These are phyloP conservation scores for Leishmania lainsoni DNA, from an alignment of 208 protist genomes.

Conservation along the genomic window DNA sequence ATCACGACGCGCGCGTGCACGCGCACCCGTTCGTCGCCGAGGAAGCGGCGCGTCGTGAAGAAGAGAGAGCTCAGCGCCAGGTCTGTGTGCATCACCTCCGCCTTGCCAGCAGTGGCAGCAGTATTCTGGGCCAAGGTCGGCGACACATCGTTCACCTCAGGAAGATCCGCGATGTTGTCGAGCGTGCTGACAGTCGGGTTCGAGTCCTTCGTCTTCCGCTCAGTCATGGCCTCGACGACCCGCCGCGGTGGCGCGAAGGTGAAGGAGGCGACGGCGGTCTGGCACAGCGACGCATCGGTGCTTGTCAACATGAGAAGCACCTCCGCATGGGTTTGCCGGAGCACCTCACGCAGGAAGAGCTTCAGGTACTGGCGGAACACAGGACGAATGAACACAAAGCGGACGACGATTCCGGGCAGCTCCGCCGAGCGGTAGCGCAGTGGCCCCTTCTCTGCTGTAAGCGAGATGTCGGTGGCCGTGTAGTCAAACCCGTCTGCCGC, in stretches of 20 bases:
- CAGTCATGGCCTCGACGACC: conserved; percentile 55
- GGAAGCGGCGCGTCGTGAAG: conserved; percentile 66
- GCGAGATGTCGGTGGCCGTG: conserved; percentile 58
- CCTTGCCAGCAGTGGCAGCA: neutral
- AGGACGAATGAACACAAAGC: conserved; percentile 69
- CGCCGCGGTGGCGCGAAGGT: conserved; percentile 59
- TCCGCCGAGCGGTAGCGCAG: conserved; percentile 48
- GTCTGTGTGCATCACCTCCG: neutral
- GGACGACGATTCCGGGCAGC: conserved; percentile 64
- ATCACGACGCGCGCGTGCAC: conserved; percentile 86
- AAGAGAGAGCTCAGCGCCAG: conserved; percentile 66
- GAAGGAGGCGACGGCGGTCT: conserved; percentile 44
- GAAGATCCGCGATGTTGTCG: conserved; percentile 1
- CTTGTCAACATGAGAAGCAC: conserved; percentile 49
- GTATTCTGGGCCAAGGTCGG: conserved; percentile 3
- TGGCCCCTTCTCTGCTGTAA: conserved; percentile 38
- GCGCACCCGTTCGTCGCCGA: conserved; percentile 81
- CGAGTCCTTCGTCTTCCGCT: neutral
- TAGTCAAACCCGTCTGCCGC: conserved; percentile 61
- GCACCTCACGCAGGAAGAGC: conserved; percentile 81
- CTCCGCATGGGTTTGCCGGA: conserved; percentile 67
- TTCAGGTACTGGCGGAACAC: conserved; percentile 62
- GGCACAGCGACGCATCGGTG: conserved; percentile 43
- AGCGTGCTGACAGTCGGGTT: neutral
- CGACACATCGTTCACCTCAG: conserved; percentile 36